Conservation (phyloP, 1,284 basidiomycete species). For the Trichosporon faecale region DNA sequence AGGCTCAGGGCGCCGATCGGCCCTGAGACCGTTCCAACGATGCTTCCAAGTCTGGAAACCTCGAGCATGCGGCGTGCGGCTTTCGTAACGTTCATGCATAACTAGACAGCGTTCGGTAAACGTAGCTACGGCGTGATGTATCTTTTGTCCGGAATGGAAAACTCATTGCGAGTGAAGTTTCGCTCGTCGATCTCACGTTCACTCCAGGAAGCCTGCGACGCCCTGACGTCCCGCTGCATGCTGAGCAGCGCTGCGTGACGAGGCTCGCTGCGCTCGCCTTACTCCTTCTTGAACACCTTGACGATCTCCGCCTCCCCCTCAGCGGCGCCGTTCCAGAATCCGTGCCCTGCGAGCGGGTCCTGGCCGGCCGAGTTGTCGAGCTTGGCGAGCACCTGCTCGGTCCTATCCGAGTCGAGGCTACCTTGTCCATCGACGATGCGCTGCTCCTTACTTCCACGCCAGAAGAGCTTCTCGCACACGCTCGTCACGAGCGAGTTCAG, state of each 20-base stretch:
- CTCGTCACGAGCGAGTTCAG: conserved; percentile 64
- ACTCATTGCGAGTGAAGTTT: too few relatives aligned
- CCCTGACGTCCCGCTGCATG: too few relatives aligned
- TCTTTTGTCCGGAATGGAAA: background rate
- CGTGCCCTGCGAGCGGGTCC: conserved; percentile 7
- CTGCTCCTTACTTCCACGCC: conserved; percentile 67
- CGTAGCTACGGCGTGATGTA: background rate
- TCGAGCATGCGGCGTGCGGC: too few relatives aligned
- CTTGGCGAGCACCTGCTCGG: conserved; percentile 13
- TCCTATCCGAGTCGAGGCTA: background rate
- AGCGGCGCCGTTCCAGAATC: conserved; percentile 47
- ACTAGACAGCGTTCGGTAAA: background rate
- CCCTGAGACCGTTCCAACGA: background rate
- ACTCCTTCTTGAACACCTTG: conserved; percentile 39
- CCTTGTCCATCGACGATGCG: background rate
- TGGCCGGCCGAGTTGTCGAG: conserved; percentile 10
- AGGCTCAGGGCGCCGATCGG: background rate
- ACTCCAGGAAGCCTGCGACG: too few relatives aligned
- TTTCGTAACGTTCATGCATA: background rate
- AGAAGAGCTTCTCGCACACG: conserved; percentile 68
- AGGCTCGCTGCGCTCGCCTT: background rate
- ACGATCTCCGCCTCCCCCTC: conserved; percentile 43
- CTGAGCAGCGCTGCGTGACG: too few relatives aligned
- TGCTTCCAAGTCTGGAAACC: too few relatives aligned
- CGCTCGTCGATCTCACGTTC: too few relatives aligned